phyloP scores from a whole-genome alignment of 2,329 filamentous ascomycete species.

The Sarocladiaceae sp. region DNA sequence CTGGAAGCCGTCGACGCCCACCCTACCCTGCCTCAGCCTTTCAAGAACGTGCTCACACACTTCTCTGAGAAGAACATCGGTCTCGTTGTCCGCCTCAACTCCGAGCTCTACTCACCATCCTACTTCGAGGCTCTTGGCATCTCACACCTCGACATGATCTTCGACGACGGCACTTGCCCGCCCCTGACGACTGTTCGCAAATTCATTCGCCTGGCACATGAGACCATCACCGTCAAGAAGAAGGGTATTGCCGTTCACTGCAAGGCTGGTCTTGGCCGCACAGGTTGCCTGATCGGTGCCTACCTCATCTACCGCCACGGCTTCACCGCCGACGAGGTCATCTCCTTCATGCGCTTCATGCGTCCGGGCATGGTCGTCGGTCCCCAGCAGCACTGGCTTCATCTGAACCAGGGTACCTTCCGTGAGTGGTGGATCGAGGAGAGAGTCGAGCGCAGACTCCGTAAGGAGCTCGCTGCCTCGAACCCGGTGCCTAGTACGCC shows the following conservation, averaged over 20 bases:
- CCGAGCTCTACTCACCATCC: slow-evolving; percentile 91
- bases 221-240: slow-evolving; percentile 86
- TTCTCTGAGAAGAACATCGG: slow-evolving; percentile 87
- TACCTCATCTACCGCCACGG: slow-evolving; percentile 97
- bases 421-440: slow-evolving; percentile 98
- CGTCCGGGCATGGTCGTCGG: slow-evolving; percentile 98
- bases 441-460: slow-evolving; percentile 66
- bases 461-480: slow-evolving; percentile 52
- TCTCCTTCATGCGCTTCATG: slow-evolving; percentile 99
- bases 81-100: slow-evolving; percentile 92
- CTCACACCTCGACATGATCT: slow-evolving; percentile 98
- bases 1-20: slow-evolving; percentile 67
- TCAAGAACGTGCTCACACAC: slow-evolving; percentile 93
- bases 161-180: slow-evolving; percentile 96
- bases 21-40: slow-evolving; percentile 72
- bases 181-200: slow-evolving; percentile 83
- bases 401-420: slow-evolving; percentile 94
- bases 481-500: slow-evolving; percentile 53
- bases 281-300: slow-evolving; percentile 92
- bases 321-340: slow-evolving; percentile 96
- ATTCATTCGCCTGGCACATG: slow-evolving; percentile 91
- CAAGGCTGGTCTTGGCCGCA: slow-evolving; percentile 93
- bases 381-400: slow-evolving; percentile 97
- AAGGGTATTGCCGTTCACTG: slow-evolving; percentile 97
- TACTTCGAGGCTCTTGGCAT: slow-evolving; percentile 96